Evolutionary conservation across 306 rosid species (phyloP), one percentile per base, ranked within the genome.

Genomic region (Begonia loranthoides): DNA sequence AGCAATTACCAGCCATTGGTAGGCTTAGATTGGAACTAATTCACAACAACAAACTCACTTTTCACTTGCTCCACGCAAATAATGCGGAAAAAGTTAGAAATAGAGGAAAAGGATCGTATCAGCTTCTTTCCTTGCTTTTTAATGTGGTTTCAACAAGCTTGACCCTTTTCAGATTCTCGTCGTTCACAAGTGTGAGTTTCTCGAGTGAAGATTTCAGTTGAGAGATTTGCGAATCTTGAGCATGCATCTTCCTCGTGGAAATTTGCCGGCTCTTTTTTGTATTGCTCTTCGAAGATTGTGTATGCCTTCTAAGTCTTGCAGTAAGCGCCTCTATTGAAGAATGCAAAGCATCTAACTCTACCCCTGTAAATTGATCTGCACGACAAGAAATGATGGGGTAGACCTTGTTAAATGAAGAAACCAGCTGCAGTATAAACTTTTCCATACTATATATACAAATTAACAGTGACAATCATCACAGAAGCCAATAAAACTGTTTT

Each of bases 301-400:
- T 41, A 64, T 66, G 73, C 72, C 77, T 78, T 65, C 79, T 73
- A 65, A 83, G 57, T 70, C 99, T 83, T 41, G 82, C 86, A 67
- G 40, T 66, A 44, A 78, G 45, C 1, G 95, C 70, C 8, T 82
- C 73, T 48, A 83, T 76, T 34, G 94, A 80, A 62, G 88, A 78
- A 69, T 49, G 81, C 80, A 92, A 68, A 15, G 87, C 93, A 49
- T 65, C 82, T 74, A 86, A 70, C 70, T 92, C 99, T 50, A 80
- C 94, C 66, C 69, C 82, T 45, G 64, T 63, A 67, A 72, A 79
- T 57, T 71, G 77, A 53, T 78, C 99, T 86, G 82, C 61, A 17
- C 57, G 53, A 53, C 62, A 57, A 61, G 12, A 53, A 50, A 64
- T 34, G 36, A 28, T 5, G 9, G 4, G 36, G 36, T 28, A 28